phyloP scores from a whole-genome alignment of 345 rosid species.

The Acer negundo region DNA sequence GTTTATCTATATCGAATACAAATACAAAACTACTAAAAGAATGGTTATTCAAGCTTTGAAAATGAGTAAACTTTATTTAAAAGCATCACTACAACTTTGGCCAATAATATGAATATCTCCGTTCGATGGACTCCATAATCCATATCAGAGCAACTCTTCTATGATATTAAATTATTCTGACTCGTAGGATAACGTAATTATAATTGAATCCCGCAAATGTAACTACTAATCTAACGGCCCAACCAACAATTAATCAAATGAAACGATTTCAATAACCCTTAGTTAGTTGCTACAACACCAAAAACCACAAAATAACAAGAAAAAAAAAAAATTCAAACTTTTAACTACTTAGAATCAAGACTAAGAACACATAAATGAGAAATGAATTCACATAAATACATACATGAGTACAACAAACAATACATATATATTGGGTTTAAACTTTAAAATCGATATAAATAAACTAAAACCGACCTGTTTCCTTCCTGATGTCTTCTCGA shows the following conservation, averaged over 20 bases:
- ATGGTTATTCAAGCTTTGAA: no score
- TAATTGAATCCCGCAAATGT: background rate
- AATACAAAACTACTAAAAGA: no score
- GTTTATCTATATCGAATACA: no score
- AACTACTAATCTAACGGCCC: background rate
- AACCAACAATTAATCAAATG: background rate
- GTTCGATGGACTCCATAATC: no score
- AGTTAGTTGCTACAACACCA: background rate
- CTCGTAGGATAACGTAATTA: background rate
- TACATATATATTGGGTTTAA: background rate
- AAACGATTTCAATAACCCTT: background rate
- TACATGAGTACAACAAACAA: background rate
- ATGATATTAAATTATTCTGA: background rate
- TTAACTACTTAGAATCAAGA: background rate
- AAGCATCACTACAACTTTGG: background rate
- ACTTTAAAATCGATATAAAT: background rate
- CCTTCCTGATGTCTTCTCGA: constrained; percentile 58
- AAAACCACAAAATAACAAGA: background rate
- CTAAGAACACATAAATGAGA: background rate
- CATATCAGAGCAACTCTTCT: background rate
- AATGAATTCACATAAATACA: background rate
- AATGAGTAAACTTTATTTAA: no score
- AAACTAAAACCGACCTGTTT: constrained; percentile 32
- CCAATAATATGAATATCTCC: background rate
- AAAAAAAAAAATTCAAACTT: background rate